phyloP scores from a whole-genome alignment of 306 rosid species.

The Trifolium repens region DNA sequence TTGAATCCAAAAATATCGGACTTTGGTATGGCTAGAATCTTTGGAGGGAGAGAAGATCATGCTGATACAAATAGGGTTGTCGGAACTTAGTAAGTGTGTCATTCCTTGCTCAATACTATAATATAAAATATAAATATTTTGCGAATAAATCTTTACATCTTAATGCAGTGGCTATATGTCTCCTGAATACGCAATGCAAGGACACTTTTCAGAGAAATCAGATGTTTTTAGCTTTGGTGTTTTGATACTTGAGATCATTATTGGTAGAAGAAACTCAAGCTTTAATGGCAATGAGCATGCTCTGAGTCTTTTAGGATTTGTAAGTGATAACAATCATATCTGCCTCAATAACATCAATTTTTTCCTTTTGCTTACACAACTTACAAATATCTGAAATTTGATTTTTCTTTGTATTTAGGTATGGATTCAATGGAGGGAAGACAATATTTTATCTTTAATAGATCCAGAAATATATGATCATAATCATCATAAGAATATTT shows the following conservation, averaged over 20 bases:
- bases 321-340: neutral
- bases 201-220: too few relatives aligned
- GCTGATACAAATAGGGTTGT: conserved; percentile 35
- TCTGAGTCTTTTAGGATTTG: neutral
- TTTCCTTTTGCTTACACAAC: neutral
- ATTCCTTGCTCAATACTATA: neutral
- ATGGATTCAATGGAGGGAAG: neutral
- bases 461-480: neutral
- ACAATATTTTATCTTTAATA: neutral
- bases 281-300: neutral
- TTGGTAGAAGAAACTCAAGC: too few relatives aligned
- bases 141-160: too few relatives aligned
- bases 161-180: too few relatives aligned
- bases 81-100: conserved; percentile 34
- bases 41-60: conserved; percentile 18
- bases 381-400: neutral
- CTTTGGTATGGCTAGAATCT: conserved; percentile 42
- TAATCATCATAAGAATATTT: neutral
- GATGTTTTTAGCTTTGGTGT: too few relatives aligned
- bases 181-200: too few relatives aligned
- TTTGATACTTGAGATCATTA: too few relatives aligned
- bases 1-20: conserved; percentile 35
- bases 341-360: neutral
- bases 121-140: too few relatives aligned
- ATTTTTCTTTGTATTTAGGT: neutral